Percentiles rank a stretch among this genome's conserved stretches.
Conservation (phyloP, 805 yeast species). For the Isabelozyma gotoi region DNA sequence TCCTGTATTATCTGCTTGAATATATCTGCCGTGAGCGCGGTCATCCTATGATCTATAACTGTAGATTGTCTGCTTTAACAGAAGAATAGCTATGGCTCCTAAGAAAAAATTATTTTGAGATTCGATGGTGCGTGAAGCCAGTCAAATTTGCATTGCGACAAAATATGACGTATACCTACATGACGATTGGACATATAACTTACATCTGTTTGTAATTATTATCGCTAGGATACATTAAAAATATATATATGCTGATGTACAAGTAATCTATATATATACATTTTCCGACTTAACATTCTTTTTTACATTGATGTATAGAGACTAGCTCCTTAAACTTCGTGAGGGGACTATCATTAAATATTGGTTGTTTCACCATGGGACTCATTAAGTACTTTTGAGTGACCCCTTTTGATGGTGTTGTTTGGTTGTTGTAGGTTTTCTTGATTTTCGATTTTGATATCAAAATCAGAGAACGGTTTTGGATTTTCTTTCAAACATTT, state of each 20-base stretch:
- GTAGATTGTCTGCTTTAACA: too few species aligned
- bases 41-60: too few species aligned
- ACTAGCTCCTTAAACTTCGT: too few species aligned
- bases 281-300: too few species aligned
- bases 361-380: constrained; percentile 30
- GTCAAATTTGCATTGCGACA: not conserved
- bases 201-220: too few species aligned
- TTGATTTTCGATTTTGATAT: constrained; percentile 4
- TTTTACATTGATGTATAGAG: too few species aligned
- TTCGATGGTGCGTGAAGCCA: not conserved
- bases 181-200: too few species aligned
- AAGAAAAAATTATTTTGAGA: not conserved
- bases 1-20: constrained; percentile 52
- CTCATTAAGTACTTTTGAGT: constrained; percentile 25
- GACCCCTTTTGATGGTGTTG: constrained; percentile 31
- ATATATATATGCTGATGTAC: not conserved
- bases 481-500: constrained; percentile 32
- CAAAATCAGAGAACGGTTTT: constrained; percentile 21
- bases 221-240: not conserved
- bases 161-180: not conserved
- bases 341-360: constrained; percentile 5
- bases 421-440: constrained; percentile 9
- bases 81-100: too few species aligned
- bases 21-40: constrained; percentile 35
- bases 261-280: too few species aligned